Evolutionary conservation across 2,329 filamentous ascomycete genomes (phyloP), one percentile per base, ranked within the genome.

Genomic region (Colletotrichum endophyticum): DNA sequence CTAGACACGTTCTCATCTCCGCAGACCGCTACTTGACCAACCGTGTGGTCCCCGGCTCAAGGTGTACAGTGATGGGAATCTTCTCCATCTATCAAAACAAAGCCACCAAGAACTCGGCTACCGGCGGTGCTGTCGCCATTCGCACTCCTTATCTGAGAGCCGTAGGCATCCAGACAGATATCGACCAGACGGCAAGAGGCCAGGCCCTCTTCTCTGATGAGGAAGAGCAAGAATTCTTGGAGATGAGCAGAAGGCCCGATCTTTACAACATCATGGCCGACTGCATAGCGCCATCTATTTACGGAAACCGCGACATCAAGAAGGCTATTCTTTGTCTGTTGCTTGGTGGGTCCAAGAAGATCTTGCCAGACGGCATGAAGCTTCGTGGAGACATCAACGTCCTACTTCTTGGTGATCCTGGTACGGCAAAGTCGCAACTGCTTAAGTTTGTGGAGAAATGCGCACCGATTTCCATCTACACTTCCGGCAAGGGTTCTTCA

Each of bases 61-160:
- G 96, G 83, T 99, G 97, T 84, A 98, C 96, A 4, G 91, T 99
- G 22, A 99, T 97, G 92, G 97, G 97, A 25, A 95, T 99, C 39
- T 99, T 98, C 87, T 98, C 96, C 34, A 99, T 99, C 82, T 99
- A 98, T 85, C 95, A 98, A 84, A 94, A 94, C 80, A 99, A 99
- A 85, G 94, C 94, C 56, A 94, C 92, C 57, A 98, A 96, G 85
- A 94, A 94, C 80, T 92, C 92, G 6, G 91, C 90, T 22, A 92
- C 91, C 3, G 93, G 93, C 69, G 94, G 94, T 3, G 97, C 97
- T 2, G 96, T 99, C 5, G 97, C 97, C 11, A 98, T 99, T 81
- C 92, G 97, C 79, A 99, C 98, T 64, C 97, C 97, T 1, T 99
- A 99, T 82, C 89, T 99, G 15, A 92, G 97, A 78, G 96, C 97